Percentiles rank a stretch among this genome's conserved stretches.
phyloP scores from a whole-genome alignment of 441 rosid species.

The Manihot esculenta region DNA sequence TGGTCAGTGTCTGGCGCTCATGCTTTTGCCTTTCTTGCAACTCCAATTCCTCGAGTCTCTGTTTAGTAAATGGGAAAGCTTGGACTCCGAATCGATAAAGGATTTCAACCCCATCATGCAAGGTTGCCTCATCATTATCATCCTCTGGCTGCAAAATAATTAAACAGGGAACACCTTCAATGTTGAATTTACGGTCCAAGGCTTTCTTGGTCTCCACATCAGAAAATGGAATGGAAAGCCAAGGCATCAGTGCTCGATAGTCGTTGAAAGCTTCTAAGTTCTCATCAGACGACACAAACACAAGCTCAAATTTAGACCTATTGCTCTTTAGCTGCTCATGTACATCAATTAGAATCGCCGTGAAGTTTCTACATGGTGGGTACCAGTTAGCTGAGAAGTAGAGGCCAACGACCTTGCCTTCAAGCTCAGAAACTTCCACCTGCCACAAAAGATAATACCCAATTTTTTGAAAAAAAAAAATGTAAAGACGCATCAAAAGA shows the following conservation, averaged over 20 bases:
- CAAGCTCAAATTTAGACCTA: slow-evolving; percentile 47
- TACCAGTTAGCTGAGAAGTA: slow-evolving; percentile 73
- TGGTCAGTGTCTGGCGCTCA: slow-evolving; percentile 44
- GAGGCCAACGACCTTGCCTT: slow-evolving; percentile 46
- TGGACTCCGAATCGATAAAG: slow-evolving; percentile 44
- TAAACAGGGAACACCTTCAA: slow-evolving; percentile 60
- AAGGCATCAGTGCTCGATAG: slow-evolving; percentile 52
- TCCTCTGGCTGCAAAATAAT: slow-evolving; percentile 48
- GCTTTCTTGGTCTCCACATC: slow-evolving; percentile 55
- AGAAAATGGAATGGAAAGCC: slow-evolving; percentile 60
- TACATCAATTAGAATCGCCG: slow-evolving; percentile 22
- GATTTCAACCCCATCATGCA: slow-evolving; percentile 45
- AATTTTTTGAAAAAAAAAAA: no score
- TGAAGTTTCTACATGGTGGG: slow-evolving; percentile 51
- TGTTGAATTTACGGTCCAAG: slow-evolving; percentile 39
- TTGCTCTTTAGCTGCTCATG: slow-evolving; percentile 43
- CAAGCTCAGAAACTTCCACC: slow-evolving; percentile 54
- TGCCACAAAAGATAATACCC: slow-evolving; percentile 9
- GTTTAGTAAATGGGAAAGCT: slow-evolving; percentile 55
- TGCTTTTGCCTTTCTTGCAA: slow-evolving; percentile 46
- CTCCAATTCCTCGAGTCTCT: slow-evolving; percentile 45
- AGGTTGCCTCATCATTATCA: slow-evolving; percentile 31
- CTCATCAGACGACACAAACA: slow-evolving; percentile 59
- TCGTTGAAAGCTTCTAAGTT: slow-evolving; percentile 46
- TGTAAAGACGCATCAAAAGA: not conserved